Evolutionary conservation across 176 grass and related monocot genomes (phyloP).

Genomic region (Puccinellia tenuiflora): DNA sequence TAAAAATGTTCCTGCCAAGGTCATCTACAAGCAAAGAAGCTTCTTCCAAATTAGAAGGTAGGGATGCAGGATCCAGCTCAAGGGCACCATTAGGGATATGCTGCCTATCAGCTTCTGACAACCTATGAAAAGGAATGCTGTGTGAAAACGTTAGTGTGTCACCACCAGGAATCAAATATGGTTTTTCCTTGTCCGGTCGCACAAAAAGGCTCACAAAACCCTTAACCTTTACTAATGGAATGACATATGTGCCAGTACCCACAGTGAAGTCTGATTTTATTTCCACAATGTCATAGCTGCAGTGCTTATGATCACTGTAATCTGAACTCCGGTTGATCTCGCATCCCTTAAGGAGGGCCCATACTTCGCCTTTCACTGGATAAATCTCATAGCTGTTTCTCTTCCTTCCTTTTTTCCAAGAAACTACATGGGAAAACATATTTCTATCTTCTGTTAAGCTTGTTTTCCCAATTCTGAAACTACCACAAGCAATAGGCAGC

Average conservation of each 20-base stretch:
- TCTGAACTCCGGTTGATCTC: conserved; percentile 26
- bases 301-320: conserved; percentile 17
- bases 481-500: conserved; percentile 66
- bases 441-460: conserved; percentile 30
- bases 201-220: conserved; percentile 58
- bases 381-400: conserved; percentile 52
- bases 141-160: conserved; percentile 68
- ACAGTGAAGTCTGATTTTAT: conserved; percentile 44
- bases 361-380: conserved; percentile 71
- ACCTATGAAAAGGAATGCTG: conserved; percentile 44
- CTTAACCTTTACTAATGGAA: conserved; percentile 52
- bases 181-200: conserved; percentile 22
- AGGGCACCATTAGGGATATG: conserved; percentile 43
- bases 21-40: conserved; percentile 29
- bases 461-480: conserved; percentile 44
- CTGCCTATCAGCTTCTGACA: conserved; percentile 32
- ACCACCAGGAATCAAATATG: conserved; percentile 45
- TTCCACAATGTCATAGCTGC: conserved; percentile 59
- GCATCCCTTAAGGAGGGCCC: conserved; percentile 55
- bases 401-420: conserved; percentile 42
- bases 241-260: conserved; percentile 28
- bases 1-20: conserved; percentile 15
- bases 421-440: conserved; percentile 68
- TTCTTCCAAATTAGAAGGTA: conserved; percentile 42
- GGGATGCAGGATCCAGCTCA: conserved; percentile 68